A percentile compares a stretch with the other conserved stretches of the same genome.
Evolutionary conservation across 495 filamentous ascomycete genomes (phyloP).

Genomic region (Achaetomiella virescens): DNA sequence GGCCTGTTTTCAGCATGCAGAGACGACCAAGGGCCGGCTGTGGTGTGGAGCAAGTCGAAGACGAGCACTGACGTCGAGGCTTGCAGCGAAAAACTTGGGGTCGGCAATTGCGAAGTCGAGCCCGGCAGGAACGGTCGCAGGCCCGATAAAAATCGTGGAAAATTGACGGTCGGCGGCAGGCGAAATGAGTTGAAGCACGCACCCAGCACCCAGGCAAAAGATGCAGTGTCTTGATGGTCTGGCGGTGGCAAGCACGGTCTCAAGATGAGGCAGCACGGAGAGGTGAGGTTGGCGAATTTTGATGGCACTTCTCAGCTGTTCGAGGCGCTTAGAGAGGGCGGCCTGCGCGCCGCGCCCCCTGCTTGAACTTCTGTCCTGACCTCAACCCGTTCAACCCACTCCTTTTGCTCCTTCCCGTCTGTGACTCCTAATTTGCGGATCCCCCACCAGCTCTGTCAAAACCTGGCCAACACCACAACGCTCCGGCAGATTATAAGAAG

Average conservation of each 20-base stretch:
- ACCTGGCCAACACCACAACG: not conserved
- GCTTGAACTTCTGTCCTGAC: not conserved
- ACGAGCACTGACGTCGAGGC: conserved; percentile 21
- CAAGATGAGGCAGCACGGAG: conserved; percentile 8
- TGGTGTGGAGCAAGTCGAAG: conserved; percentile 7
- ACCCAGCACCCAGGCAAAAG: conserved; percentile 1
- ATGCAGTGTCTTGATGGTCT: conserved; percentile 7
- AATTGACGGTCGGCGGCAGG: not conserved
- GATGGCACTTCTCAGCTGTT: conserved; percentile 5
- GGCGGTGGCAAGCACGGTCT: conserved; percentile 16
- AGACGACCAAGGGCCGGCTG: conserved; percentile 16
- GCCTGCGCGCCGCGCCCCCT: conserved; percentile 14
- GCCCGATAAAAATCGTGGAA: not conserved
- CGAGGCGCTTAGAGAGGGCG: conserved; percentile 15
- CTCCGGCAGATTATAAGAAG: too few species aligned
- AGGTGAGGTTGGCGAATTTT: conserved; percentile 20
- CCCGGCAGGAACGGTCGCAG: conserved; percentile 1
- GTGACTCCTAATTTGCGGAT: conserved; percentile 6
- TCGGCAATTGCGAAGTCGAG: conserved; percentile 3
- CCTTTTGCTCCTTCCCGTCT: not conserved
- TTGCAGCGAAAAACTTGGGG: conserved; percentile 12
- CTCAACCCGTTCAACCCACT: not conserved
- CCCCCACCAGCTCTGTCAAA: not conserved
- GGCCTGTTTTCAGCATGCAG: conserved; percentile 4
- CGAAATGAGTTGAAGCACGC: conserved; percentile 2